A percentile compares a stretch with the other conserved stretches of the same genome.
These are phyloP conservation scores for Chaetomium strumarium DNA, from an alignment of 2,329 filamentous ascomycete species.

Conservation along the genomic window DNA sequence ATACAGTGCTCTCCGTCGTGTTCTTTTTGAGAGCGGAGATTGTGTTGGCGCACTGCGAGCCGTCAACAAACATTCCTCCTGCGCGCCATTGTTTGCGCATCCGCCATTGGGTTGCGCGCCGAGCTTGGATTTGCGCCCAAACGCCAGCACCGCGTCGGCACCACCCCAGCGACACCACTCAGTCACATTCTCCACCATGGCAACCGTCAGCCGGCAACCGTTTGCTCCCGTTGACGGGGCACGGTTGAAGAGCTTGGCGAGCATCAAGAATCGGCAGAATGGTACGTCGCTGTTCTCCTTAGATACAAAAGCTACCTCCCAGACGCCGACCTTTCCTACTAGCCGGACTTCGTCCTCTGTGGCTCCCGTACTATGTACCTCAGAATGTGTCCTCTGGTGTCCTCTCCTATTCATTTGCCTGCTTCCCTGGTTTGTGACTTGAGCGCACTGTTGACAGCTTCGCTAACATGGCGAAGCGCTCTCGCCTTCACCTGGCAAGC, in stretches of 20 bases:
- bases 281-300: constrained; percentile 42
- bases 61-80: constrained; percentile 13
- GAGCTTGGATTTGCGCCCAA: constrained; percentile 7
- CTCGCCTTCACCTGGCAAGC: constrained; percentile 42
- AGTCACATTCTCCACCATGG: constrained; percentile 40
- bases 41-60: constrained; percentile 4
- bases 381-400: background rate
- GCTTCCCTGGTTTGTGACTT: background rate
- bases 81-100: constrained; percentile 5
- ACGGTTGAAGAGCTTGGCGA: constrained; percentile 65
- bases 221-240: constrained; percentile 67
- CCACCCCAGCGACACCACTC: constrained; percentile 3
- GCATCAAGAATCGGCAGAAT: constrained; percentile 73
- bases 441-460: background rate
- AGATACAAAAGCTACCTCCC: too few relatives aligned
- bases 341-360: background rate
- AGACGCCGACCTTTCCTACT: background rate
- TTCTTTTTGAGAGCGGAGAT: constrained; percentile 3
- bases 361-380: background rate
- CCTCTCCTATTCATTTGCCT: background rate
- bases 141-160: constrained; percentile 2
- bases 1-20: constrained; percentile 2
- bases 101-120: constrained; percentile 4
- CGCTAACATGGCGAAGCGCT: constrained; percentile 36
- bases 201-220: constrained; percentile 58